Conservation (phyloP, 148 eudicot genomes). For the Fagopyrum esculentum region DNA sequence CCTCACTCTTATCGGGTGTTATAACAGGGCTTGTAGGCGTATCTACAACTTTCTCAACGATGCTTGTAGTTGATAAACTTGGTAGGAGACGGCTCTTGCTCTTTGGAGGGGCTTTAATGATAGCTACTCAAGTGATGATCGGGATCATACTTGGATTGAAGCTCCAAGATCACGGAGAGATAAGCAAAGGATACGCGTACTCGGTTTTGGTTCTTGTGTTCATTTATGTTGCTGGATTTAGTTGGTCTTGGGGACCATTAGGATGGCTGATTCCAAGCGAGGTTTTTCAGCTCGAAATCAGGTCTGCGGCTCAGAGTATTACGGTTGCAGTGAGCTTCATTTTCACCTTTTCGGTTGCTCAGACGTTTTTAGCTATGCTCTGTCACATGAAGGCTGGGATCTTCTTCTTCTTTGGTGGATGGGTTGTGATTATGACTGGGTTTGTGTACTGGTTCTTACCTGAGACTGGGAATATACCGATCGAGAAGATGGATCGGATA, state of each 20-base stretch:
- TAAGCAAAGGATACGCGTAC: constrained; percentile 22
- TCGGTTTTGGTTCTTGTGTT: constrained; percentile 25
- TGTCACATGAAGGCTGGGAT: constrained; percentile 30
- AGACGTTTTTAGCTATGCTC: constrained; percentile 28
- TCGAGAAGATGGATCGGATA: constrained; percentile 30
- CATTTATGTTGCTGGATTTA: constrained; percentile 27
- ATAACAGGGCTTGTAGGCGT: constrained; percentile 22
- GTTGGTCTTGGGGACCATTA: constrained; percentile 37
- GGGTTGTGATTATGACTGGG: constrained; percentile 33
- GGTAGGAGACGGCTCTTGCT: constrained; percentile 24
- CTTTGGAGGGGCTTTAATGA: constrained; percentile 25
- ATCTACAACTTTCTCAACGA: constrained; percentile 17
- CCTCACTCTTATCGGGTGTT: constrained; percentile 26
- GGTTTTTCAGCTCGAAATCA: constrained; percentile 27
- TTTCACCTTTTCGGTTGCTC: constrained; percentile 30
- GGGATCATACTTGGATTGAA: constrained; percentile 32
- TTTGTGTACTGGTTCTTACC: constrained; percentile 30
- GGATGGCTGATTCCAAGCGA: constrained; percentile 38
- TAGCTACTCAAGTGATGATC: constrained; percentile 21
- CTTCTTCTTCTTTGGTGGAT: constrained; percentile 38
- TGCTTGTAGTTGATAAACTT: constrained; percentile 24
- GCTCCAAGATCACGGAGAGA: constrained; percentile 34
- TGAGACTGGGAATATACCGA: constrained; percentile 34
- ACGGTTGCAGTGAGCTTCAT: constrained; percentile 27
- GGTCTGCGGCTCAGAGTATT: constrained; percentile 31